Evolutionary conservation across 768 basidiomycete species (phyloP), one percentile per base, ranked within the genome.

Genomic region (Psilocybe subaeruginosa): DNA sequence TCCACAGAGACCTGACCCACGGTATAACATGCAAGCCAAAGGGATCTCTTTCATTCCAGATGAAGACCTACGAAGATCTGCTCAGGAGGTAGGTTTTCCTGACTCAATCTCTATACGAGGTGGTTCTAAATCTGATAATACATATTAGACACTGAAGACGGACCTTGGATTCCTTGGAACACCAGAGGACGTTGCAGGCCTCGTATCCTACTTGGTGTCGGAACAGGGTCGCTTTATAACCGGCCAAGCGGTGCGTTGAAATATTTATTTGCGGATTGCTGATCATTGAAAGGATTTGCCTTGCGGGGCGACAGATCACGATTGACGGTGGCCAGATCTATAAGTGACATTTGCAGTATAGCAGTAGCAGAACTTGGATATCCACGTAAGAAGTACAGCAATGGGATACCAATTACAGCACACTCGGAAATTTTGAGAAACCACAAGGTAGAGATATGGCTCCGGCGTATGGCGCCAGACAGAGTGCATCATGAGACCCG

Each of bases 161-260:
- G 59, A 50, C 4, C 52, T 61, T 4, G 60, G 57, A 8, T 31
- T 19, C 12, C 12, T 35, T 27, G 64, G 60, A 4, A 51, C 52
- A 17, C 61, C 64, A 7, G 54, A 59, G 27, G 64, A 62, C 27
- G 41, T 65, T 23, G 61, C 49, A 48, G 63, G 73, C 0, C 59
- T 62, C 9, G 64, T 65, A 4, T 65, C 64, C 14, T 65, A 60
- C 41, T 29, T 65, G 27, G 59, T 31, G 3, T 65, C 64, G 0
- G 48, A 58, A 6, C 58, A 59, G 12, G 61, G 58, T 8, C 33
- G 31, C 9, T 62, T 60, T 27, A 60, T 65, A 8, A 65, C 64
- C 3, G 64, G 64, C 17, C 56, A 57, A 23, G 47, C 56, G 29
- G 56, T 57, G 23, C 33, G 56, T 55, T 7, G 16, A 23, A 2